These are phyloP conservation scores for Chaetoceros tenuissimus DNA, from an alignment of 108 stramenopile species.

Conservation along the genomic window DNA sequence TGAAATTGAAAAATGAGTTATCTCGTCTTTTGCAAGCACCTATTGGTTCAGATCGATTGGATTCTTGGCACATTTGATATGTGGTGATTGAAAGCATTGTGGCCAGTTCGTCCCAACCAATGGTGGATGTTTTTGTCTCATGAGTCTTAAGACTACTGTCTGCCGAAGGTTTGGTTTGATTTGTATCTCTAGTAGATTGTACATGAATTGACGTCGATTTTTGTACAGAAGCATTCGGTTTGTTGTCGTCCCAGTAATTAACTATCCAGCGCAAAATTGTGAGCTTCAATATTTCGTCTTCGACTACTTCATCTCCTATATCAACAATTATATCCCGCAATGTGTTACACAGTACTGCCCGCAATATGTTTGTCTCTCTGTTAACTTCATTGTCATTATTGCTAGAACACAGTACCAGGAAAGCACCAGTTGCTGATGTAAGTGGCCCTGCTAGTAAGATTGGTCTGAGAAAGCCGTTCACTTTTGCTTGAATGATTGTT, in stretches of 20 bases:
- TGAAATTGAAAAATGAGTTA: constrained; percentile 11
- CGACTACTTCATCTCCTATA: constrained; percentile 16
- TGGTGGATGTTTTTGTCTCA: neutral
- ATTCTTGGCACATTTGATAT: constrained; percentile 42
- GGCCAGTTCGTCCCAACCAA: constrained; percentile 31
- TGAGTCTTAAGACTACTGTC: neutral
- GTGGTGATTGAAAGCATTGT: constrained; percentile 35
- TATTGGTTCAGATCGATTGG: constrained; percentile 19
- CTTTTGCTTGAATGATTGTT: neutral
- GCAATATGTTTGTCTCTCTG: constrained; percentile 16
- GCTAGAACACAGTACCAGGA: constrained; percentile 9
- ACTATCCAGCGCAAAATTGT: constrained; percentile 41
- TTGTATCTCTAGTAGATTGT: neutral
- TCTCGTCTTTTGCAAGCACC: constrained; percentile 2
- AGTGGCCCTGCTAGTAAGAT: constrained; percentile 24
- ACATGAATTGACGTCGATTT: neutral
- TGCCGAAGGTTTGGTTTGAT: neutral
- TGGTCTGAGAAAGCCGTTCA: neutral
- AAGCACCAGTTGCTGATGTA: constrained; percentile 23
- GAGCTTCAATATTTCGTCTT: constrained; percentile 39
- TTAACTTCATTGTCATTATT: constrained; percentile 23
- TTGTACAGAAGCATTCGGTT: neutral
- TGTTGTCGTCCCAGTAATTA: constrained; percentile 24
- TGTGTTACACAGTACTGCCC: constrained; percentile 22
- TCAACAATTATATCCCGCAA: constrained; percentile 28